Conservation (phyloP, 306 rosid genomes). For the Acacia confusa region DNA sequence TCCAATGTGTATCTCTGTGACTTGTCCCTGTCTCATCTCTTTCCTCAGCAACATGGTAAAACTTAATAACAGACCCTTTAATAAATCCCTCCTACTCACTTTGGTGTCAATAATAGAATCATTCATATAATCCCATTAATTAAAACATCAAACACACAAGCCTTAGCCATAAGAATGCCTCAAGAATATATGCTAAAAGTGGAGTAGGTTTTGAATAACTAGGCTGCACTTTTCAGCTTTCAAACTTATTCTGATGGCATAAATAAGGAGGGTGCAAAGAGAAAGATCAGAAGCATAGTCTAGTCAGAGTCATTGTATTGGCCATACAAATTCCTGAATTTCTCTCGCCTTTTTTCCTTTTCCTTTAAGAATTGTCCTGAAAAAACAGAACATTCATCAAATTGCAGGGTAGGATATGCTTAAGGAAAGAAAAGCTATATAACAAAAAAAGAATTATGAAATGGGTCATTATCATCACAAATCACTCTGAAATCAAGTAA, state of each 20-base stretch:
- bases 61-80: not conserved
- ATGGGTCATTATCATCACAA: constrained; percentile 20
- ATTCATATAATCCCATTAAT: not conserved
- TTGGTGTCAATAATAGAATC: not conserved
- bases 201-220: constrained; percentile 3
- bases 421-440: not conserved
- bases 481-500: constrained; percentile 20
- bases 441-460: not conserved
- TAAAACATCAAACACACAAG: not conserved
- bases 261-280: not conserved
- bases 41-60: not conserved
- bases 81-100: not conserved
- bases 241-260: constrained; percentile 6
- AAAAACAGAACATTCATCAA: constrained; percentile 17
- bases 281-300: not conserved
- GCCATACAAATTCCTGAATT: constrained; percentile 27
- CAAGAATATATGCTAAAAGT: constrained; percentile 37
- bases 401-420: not conserved
- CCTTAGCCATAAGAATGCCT: not conserved
- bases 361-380: constrained; percentile 14
- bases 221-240: not conserved
- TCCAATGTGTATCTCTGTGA: not conserved
- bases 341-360: not conserved
- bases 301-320: constrained; percentile 2
- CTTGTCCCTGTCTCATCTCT: constrained; percentile 8